A percentile compares a stretch with the other conserved stretches of the same genome.
Conservation (phyloP, 1,284 basidiomycete species). For the Nidula niveotomentosa region DNA sequence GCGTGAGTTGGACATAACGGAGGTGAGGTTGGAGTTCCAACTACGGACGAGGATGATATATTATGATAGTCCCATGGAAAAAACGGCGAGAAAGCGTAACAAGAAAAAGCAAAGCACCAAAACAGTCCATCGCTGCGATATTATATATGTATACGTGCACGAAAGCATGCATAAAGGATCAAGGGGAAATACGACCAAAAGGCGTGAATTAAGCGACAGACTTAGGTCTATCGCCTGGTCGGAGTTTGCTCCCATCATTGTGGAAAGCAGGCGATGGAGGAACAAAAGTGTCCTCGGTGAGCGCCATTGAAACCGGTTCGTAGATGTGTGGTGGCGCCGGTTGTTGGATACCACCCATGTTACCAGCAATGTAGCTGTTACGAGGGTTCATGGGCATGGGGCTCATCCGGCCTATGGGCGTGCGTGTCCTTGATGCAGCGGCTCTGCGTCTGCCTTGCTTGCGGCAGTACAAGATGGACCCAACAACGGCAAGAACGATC, state of each 20-base stretch:
- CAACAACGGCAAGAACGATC: slow-evolving; percentile 51
- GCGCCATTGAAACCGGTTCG: slow-evolving; percentile 73
- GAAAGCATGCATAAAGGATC: slow-evolving; percentile 6
- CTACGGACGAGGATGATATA: too few species aligned
- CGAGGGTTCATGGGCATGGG: slow-evolving; percentile 49
- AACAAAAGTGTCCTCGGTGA: slow-evolving; percentile 72
- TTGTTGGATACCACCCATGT: slow-evolving; percentile 1
- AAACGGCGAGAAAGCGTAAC: neutral
- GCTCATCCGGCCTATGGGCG: slow-evolving; percentile 45
- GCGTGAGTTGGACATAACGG: too few species aligned
- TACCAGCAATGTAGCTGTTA: slow-evolving; percentile 35
- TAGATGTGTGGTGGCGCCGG: slow-evolving; percentile 43
- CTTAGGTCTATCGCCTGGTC: slow-evolving; percentile 36
- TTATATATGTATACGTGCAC: slow-evolving; percentile 1
- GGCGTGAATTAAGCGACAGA: slow-evolving; percentile 27
- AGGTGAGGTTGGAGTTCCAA: too few species aligned
- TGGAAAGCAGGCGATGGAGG: slow-evolving; percentile 67
- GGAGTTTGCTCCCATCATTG: slow-evolving; percentile 32
- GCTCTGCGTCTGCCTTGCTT: slow-evolving; percentile 32
- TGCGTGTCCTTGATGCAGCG: slow-evolving; percentile 8
- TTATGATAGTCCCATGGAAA: neutral
- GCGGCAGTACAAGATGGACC: slow-evolving; percentile 49
- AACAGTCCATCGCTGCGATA: neutral
- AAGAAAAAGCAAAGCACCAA: slow-evolving; percentile 3
- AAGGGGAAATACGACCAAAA: neutral